A percentile compares a stretch with the other conserved stretches of the same genome.
Evolutionary conservation across 176 grass and related monocot species (phyloP).

Genomic region (Guadua angustifolia): DNA sequence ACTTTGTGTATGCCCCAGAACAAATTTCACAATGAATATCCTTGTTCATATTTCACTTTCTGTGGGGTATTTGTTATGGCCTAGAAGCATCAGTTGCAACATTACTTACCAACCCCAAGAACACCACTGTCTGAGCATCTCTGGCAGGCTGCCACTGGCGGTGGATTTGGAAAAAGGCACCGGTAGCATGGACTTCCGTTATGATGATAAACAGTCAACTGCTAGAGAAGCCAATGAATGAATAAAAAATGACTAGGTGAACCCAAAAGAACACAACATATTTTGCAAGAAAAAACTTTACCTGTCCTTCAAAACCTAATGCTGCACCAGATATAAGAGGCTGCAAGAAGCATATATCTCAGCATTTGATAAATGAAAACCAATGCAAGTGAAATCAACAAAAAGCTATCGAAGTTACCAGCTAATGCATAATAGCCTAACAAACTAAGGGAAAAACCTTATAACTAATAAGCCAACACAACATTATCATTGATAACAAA

Average conservation of each 20-base stretch:
- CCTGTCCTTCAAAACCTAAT: conserved; percentile 97
- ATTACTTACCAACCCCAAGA: conserved; percentile 86
- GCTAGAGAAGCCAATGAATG: conserved; percentile 42
- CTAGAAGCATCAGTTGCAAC: conserved; percentile 26
- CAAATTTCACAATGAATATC: conserved; percentile 3
- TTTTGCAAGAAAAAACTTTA: conserved; percentile 33
- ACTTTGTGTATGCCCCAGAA: conserved; percentile 1
- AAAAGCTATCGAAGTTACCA: neutral
- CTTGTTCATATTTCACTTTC: neutral
- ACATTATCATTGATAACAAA: neutral
- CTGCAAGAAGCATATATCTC: conserved; percentile 52
- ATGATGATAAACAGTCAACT: conserved; percentile 94
- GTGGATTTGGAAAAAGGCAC: conserved; percentile 92
- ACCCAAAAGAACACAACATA: conserved; percentile 26
- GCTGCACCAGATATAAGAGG: conserved; percentile 90
- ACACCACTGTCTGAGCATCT: conserved; percentile 94
- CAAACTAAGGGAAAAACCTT: neutral
- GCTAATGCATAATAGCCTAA: neutral
- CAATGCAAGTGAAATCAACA: conserved; percentile 3
- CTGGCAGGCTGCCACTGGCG: conserved; percentile 81
- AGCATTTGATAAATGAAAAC: conserved; percentile 4
- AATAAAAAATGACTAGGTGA: conserved; percentile 29
- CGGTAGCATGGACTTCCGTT: conserved; percentile 96
- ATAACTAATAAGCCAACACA: neutral
- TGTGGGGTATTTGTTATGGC: neutral